These are phyloP conservation scores for Didymella sp. DNA, from an alignment of 2,329 filamentous ascomycete genomes.

Conservation along the genomic window DNA sequence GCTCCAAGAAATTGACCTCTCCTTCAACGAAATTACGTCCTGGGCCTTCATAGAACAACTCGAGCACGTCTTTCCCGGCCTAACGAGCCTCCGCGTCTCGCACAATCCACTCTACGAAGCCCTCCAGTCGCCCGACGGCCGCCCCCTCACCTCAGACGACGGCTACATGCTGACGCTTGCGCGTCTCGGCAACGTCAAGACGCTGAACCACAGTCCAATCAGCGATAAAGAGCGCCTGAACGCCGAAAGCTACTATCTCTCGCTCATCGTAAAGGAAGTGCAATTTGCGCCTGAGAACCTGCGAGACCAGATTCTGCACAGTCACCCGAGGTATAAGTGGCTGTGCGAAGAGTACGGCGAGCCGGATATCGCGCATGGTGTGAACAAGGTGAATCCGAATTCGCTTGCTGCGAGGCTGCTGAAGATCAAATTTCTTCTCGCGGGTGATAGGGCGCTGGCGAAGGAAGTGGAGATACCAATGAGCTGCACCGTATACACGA, in stretches of 20 bases:
- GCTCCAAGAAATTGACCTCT: constrained; percentile 53
- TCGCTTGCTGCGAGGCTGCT: constrained; percentile 82
- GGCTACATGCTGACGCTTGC: constrained; percentile 88
- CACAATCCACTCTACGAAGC: constrained; percentile 83
- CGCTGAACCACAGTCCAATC: constrained; percentile 75
- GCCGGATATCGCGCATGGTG: constrained; percentile 65
- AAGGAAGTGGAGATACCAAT: constrained; percentile 67
- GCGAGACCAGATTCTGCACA: constrained; percentile 60
- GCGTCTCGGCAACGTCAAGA: constrained; percentile 70
- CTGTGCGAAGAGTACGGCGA: constrained; percentile 79
- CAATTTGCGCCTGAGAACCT: constrained; percentile 64
- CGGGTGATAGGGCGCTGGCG: constrained; percentile 11
- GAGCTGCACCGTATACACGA: constrained; percentile 78
- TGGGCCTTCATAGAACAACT: constrained; percentile 81
- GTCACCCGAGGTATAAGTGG: constrained; percentile 74
- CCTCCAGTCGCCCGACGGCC: constrained; percentile 53
- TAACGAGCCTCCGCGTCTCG: constrained; percentile 77
- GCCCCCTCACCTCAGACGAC: constrained; percentile 69
- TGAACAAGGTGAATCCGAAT: constrained; percentile 68
- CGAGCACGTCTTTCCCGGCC: constrained; percentile 70
- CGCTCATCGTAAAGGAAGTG: constrained; percentile 79
- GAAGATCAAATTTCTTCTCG: constrained; percentile 61
- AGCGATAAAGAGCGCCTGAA: constrained; percentile 78
- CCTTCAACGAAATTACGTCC: constrained; percentile 56
- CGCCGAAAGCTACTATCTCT: constrained; percentile 92